Base-by-base conservation (phyloP, 2,329 filamentous ascomycete genomes). In the Colletotrichum magnum region DNA sequence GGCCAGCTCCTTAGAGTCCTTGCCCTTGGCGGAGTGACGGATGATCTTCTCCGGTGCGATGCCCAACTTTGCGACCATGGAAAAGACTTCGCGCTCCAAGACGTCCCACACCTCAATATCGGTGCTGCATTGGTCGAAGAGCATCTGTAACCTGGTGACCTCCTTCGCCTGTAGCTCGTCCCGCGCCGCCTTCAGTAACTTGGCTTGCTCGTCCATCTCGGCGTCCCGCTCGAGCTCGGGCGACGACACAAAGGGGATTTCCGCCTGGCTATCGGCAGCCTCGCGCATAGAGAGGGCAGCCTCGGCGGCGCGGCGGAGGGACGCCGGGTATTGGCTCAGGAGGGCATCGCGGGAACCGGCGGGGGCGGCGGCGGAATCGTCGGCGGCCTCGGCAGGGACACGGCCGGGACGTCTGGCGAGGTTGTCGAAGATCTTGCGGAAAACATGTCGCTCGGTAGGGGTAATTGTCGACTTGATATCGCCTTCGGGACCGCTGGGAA, bases 71-170 rank as follows among this genome's bases (percentile, higher is more conserved):
- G 79, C 76, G 0, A 91, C 86, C 71, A 90, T 79, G 1, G 85
- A 82, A 73, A 94, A 93, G 13, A 94, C 89, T 58, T 94, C 87
- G 5, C 81, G 77, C 70, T 93, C 88, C 76, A 95, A 83, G 3
- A 92, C 78, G 6, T 88, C 77, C 92, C 92, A 94, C 10, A 94
- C 82, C 58, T 89, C 87, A 21, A 85, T 79, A 73, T 95, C 93
- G 0, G 88, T 88, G 67, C 81, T 73, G 18, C 90, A 90, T 2
- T 74, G 76, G 12, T 81, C 78, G 81, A 95, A 87, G 47, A 88
- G 74, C 6, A 73, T 71, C 70, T 88, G 85, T 9, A 94, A 84
- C 10, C 88, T 81, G 28, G 75, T 72, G 54, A 85, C 82, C 75
- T 91, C 89, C 6, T 80, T 73, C 15, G 32, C 24, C 18, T 54